Conservation (phyloP, 352 stramenopile species). For the Phytopythium litorale region DNA sequence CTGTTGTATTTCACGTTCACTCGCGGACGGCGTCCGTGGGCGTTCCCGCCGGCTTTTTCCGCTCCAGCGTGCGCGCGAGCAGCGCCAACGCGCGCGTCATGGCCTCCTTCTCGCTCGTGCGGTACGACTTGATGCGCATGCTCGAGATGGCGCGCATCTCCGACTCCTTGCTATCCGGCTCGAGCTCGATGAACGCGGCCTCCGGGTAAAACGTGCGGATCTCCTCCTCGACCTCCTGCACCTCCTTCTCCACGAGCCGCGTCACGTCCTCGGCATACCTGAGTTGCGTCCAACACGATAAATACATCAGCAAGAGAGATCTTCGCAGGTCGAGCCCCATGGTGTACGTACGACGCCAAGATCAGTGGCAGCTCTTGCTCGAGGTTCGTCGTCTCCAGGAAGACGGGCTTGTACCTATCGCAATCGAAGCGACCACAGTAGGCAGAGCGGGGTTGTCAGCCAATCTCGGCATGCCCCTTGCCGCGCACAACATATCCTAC, state of each 20-base stretch:
- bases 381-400: conserved; percentile 87
- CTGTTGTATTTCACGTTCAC: conserved; percentile 1
- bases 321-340: not conserved
- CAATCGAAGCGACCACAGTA: conserved; percentile 5
- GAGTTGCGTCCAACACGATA: too few species aligned
- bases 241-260: conserved; percentile 93
- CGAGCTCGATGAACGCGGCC: conserved; percentile 96
- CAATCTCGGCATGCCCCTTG: not conserved
- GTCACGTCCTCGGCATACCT: conserved; percentile 95
- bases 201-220: conserved; percentile 92
- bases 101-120: conserved; percentile 81
- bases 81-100: conserved; percentile 77
- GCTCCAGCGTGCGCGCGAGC: conserved; percentile 70
- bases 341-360: conserved; percentile 82
- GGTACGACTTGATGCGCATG: conserved; percentile 77
- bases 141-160: conserved; percentile 82
- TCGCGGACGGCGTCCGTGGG: not conserved
- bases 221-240: conserved; percentile 94
- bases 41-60: conserved; percentile 13
- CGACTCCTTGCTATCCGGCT: conserved; percentile 92
- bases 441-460: conserved; percentile 8
- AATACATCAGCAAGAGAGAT: not conserved
- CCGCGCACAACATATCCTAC: conserved; percentile 18
- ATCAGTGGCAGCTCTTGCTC: conserved; percentile 93
- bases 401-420: conserved; percentile 90